Base-by-base conservation (phyloP, 129 eudicot species). In the Flaveria bidentis region DNA sequence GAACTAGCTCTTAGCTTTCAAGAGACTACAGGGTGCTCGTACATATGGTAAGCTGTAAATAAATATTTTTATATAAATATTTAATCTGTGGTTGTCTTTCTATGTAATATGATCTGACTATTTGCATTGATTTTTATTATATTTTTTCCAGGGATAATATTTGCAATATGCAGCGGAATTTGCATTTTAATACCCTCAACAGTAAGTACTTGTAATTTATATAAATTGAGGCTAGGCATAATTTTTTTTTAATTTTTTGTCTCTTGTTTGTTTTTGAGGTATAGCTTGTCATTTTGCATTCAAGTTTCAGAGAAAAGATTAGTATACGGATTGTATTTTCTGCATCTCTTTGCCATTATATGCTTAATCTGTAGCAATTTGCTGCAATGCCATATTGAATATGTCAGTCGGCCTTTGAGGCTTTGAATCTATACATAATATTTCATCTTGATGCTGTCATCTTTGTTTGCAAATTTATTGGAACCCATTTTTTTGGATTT, bases 1-100 rank as follows among this genome's bases (percentile, higher is more conserved):
- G 98, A 94, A 72, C 44, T 94, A 83, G 98, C 98, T 55, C 98
- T 94, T 84, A 94, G 98, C 84, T 94, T 94, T 81, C 96, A 91
- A 74, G 98, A 91, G 83, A 81, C 83, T 13, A 84, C 96, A 3
- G 97, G 96, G 63, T 93, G 96, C 84, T 86, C 92, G 33, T 91
- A 87, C 82, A 94, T 94, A 85, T 91, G 96, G 93, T 85, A 84
- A 82, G 66, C 83, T 20, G 23, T 73, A 77, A 39, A 33, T 74
- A 20, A 20, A 49, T 36, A 42, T 51, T 60, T 36, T 23, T 23
- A 23, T 23, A 33, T 74, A 20, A 20, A 49, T 36, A 30, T 51
- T 36, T 26, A 30, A 42, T 25, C 44, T 56, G 22, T 72, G 36
- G n/a, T 57, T 23, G 46, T 70, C 60, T 72, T 50, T 45, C 6